Percentiles rank a stretch among this genome's conserved stretches.
Evolutionary conservation across 306 rosid species (phyloP).

Genomic region (Coriaria nepalensis): DNA sequence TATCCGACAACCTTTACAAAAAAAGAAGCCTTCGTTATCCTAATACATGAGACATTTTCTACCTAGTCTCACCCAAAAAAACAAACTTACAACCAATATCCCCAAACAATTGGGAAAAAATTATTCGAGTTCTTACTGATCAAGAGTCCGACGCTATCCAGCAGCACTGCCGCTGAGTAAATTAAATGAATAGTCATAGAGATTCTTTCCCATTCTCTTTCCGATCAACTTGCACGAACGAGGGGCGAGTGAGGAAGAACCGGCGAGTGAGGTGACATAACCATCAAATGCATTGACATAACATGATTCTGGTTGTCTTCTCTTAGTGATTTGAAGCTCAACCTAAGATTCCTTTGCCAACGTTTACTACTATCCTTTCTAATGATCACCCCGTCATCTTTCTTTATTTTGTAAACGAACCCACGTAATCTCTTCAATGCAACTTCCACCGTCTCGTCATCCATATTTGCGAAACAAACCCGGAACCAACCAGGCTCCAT

Average conservation of each 20-base stretch:
- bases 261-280: slow-evolving; percentile 58
- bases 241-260: slow-evolving; percentile 65
- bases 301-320: slow-evolving; percentile 36
- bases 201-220: no score
- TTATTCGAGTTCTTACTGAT: no score
- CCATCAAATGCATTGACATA: slow-evolving; percentile 35
- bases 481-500: slow-evolving; percentile 85
- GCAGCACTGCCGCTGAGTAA: no score
- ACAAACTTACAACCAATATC: no score
- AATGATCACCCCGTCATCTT: not conserved
- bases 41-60: no score
- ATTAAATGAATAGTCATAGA: not conserved
- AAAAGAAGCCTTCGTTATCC: no score
- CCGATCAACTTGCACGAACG: slow-evolving; percentile 22
- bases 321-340: slow-evolving; percentile 36
- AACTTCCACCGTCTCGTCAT: slow-evolving; percentile 43
- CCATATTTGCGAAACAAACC: slow-evolving; percentile 91
- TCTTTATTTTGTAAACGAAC: slow-evolving; percentile 28
- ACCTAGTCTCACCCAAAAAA: no score
- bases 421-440: slow-evolving; percentile 47
- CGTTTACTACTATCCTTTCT: slow-evolving; percentile 15
- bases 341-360: slow-evolving; percentile 30
- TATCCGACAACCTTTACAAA: no score
- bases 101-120: not conserved
- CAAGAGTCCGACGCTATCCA: no score